Evolutionary conservation across 768 basidiomycete species (phyloP).

Genomic region (Suillus fuscotomentosus): DNA sequence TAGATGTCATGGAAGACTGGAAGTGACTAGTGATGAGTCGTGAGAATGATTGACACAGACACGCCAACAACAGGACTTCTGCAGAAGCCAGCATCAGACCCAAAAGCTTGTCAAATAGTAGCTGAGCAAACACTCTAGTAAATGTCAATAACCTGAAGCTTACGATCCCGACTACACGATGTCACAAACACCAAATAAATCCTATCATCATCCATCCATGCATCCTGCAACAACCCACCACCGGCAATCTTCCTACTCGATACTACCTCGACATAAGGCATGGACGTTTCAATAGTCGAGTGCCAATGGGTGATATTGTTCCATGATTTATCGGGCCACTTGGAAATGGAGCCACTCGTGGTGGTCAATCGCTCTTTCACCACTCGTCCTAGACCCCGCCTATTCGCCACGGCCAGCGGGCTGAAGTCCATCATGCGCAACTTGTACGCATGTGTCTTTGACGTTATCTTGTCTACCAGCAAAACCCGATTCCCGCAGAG

Average conservation of each 20-base stretch:
- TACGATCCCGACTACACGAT: too few species aligned
- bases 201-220: neutral
- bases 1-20: constrained; percentile 25
- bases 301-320: neutral
- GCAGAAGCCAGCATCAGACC: too few species aligned
- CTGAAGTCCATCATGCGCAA: neutral
- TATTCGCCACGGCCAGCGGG: neutral
- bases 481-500: neutral
- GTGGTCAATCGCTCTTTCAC: neutral
- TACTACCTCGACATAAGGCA: neutral
- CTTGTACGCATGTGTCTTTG: neutral
- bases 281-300: neutral
- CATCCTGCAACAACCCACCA: neutral
- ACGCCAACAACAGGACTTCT: neutral
- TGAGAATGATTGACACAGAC: neutral
- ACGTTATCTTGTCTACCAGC: neutral
- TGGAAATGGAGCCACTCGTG: neutral
- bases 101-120: too few species aligned
- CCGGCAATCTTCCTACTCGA: neutral
- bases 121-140: too few species aligned
- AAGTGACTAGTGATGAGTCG: constrained; percentile 2
- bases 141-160: neutral
- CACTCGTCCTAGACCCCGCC: neutral
- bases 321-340: neutral
- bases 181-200: neutral